Percentiles rank a stretch among this genome's conserved stretches.
phyloP scores from a whole-genome alignment of 208 protist species.

The Wallacemonas sp. region DNA sequence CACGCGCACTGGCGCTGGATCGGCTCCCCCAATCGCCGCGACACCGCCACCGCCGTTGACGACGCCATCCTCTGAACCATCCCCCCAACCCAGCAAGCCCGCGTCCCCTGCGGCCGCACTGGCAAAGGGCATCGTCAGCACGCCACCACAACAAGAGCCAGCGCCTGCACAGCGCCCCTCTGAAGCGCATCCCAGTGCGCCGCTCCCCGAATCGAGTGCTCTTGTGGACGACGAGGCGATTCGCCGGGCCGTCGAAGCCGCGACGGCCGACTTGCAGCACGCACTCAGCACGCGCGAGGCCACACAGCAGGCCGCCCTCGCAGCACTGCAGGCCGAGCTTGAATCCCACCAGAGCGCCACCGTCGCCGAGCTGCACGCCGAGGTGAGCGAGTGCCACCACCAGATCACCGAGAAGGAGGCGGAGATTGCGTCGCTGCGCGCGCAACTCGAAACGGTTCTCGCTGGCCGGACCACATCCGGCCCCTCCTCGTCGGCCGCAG shows the following conservation, averaged over 20 bases:
- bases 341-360: neutral
- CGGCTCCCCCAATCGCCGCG: neutral
- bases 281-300: neutral
- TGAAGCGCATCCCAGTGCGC: too few species aligned
- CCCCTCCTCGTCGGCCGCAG: too few species aligned
- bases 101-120: neutral
- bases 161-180: too few species aligned
- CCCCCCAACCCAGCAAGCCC: neutral
- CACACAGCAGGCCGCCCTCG: neutral
- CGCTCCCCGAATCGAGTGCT: too few species aligned
- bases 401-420: neutral
- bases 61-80: neutral
- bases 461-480: too few species aligned
- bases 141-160: too few species aligned
- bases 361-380: slow-evolving; percentile 1
- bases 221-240: neutral
- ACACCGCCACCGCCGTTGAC: neutral
- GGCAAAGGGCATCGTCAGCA: too few species aligned
- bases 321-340: neutral
- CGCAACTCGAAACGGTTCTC: neutral
- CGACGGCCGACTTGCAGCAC: neutral
- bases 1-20: too few species aligned
- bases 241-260: neutral
- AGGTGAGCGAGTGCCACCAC: neutral
- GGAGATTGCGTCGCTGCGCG: slow-evolving; percentile 1